Evolutionary conservation across 805 yeast genomes (phyloP), one percentile per base, ranked within the genome.

Genomic region (Naumovozyma dairenensis): DNA sequence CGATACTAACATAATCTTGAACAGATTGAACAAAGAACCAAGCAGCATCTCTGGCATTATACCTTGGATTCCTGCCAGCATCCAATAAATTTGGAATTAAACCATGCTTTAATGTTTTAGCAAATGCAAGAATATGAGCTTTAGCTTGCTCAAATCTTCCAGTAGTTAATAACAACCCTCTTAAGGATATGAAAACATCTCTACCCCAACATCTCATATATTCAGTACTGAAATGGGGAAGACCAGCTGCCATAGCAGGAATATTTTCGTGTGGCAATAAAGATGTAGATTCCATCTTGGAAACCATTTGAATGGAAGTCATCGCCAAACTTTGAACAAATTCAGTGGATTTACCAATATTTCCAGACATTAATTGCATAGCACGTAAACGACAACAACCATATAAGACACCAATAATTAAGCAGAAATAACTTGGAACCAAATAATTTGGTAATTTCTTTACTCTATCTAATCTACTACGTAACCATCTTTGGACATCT

Each of bases 201-300:
- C 98, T 72, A 16, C 98, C 98, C 98, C 98, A 89, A 55, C 96
- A 85, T 57, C 98, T 71, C 95, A 89, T 86, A 57, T 81, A 87
- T 43, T 80, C 85, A 38, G 71, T 72, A 53, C 92, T 78, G 61
- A 89, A 89, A 59, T 86, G 96, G 2, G 98, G 98, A 40, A 89
- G 67, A 1, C 97, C 98, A 2, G 98, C 98, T 12, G 97, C 95
- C 72, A 89, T 66, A 27, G 83, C 73, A 2, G 94, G 81, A 12
- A 76, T 70, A 28, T 66, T 60, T 8, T 66, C 60, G 26, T 61
- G 62, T 2, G 97, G 93, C 18, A 67, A 60, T 34, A 92, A 65
- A 0, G 96, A 82, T 1, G 96, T 83, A 16, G 75, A 73, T 29
- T 74, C 68, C 71, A 80, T 71, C 17, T 43, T 48, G 1, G 94